These are phyloP conservation scores for Alternaria postmessia DNA, from an alignment of 2,329 filamentous ascomycete species.

Conservation along the genomic window DNA sequence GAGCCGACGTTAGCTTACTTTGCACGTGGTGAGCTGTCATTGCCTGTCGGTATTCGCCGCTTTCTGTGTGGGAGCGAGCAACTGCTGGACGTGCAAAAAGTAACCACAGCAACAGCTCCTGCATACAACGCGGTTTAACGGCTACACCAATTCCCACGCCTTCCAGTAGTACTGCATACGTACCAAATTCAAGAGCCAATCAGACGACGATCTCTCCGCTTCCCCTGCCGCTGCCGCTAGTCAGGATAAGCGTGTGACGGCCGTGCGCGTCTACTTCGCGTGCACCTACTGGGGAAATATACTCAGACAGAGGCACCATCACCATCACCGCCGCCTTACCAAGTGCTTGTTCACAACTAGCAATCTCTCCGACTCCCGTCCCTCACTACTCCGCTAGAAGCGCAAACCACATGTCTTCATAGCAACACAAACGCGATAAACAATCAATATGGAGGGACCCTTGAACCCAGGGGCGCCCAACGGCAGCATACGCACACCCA, in stretches of 20 bases:
- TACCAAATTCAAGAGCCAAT: slow-evolving; percentile 25
- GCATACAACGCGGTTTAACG: neutral
- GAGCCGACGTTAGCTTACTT: slow-evolving; percentile 3
- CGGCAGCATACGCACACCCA: slow-evolving; percentile 48
- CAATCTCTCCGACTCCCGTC: slow-evolving; percentile 12
- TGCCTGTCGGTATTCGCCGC: slow-evolving; percentile 5
- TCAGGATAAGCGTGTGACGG: slow-evolving; percentile 20
- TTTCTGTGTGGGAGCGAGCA: neutral
- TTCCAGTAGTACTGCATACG: slow-evolving; percentile 9
- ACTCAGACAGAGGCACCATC: slow-evolving; percentile 34
- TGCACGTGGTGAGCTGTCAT: slow-evolving; percentile 17
- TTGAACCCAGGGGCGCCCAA: slow-evolving; percentile 52
- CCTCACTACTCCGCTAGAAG: slow-evolving; percentile 21
- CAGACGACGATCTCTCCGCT: slow-evolving; percentile 27
- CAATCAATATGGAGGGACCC: slow-evolving; percentile 52
- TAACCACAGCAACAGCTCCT: neutral
- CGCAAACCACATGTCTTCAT: slow-evolving; percentile 45
- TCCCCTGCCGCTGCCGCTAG: slow-evolving; percentile 32
- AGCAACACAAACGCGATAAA: slow-evolving; percentile 33
- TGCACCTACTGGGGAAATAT: slow-evolving; percentile 23
- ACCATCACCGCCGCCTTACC: slow-evolving; percentile 32
- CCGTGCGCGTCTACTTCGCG: slow-evolving; percentile 25
- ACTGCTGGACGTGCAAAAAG: slow-evolving; percentile 1
- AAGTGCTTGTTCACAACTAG: slow-evolving; percentile 13
- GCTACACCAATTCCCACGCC: neutral